Conservation (phyloP, 2,329 filamentous ascomycete genomes). For the Paraphoma sp. region DNA sequence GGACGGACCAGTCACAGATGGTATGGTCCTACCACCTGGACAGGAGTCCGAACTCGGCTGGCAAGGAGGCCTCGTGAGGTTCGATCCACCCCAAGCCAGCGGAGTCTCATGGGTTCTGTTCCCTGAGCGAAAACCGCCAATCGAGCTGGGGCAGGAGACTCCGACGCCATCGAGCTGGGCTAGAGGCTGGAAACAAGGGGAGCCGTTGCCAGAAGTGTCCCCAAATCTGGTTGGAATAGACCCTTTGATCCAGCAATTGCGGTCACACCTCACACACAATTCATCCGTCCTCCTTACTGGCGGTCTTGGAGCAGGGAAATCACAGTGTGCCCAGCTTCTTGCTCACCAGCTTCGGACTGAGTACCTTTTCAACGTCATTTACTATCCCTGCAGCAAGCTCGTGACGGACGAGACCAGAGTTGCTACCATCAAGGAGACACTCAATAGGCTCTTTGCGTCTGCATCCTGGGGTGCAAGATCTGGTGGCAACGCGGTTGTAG, state of each 20-base stretch:
- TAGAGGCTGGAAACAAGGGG: slow-evolving; percentile 59
- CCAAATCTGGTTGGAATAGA: slow-evolving; percentile 85
- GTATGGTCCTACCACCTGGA: slow-evolving; percentile 74
- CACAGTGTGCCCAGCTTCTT: slow-evolving; percentile 76
- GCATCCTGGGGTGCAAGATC: slow-evolving; percentile 91
- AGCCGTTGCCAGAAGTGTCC: slow-evolving; percentile 60
- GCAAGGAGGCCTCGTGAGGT: slow-evolving; percentile 83
- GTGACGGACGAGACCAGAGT: slow-evolving; percentile 91
- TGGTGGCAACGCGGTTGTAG: slow-evolving; percentile 81
- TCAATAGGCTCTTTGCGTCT: slow-evolving; percentile 83
- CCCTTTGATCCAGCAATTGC: slow-evolving; percentile 71
- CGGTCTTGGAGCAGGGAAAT: slow-evolving; percentile 89
- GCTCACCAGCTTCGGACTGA: slow-evolving; percentile 75
- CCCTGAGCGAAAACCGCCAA: slow-evolving; percentile 72
- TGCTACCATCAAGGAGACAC: slow-evolving; percentile 86
- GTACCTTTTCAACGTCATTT: slow-evolving; percentile 79
- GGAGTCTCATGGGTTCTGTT: slow-evolving; percentile 74
- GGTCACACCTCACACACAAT: slow-evolving; percentile 78
- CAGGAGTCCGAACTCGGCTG: slow-evolving; percentile 66
- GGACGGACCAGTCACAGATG: slow-evolving; percentile 86
- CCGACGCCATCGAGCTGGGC: slow-evolving; percentile 64
- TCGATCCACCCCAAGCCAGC: slow-evolving; percentile 64
- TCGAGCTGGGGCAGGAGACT: slow-evolving; percentile 80
- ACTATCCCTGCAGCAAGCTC: slow-evolving; percentile 85
- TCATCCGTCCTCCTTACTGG: slow-evolving; percentile 92